Conservation (phyloP, 2,329 filamentous ascomycete species). For the Blastomyces emzantsi region DNA sequence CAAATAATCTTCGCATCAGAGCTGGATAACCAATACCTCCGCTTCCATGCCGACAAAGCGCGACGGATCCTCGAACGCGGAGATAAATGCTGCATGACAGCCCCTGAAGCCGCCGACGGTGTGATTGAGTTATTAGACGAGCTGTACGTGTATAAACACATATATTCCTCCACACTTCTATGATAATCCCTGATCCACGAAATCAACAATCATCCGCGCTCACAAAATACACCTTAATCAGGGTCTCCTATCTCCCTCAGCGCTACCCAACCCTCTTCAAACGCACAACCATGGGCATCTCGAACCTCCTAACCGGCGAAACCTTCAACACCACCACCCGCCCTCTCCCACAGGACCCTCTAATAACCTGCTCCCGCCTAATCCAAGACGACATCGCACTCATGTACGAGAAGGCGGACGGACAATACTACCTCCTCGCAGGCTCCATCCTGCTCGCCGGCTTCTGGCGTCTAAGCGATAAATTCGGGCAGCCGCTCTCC, state of each 20-base stretch:
- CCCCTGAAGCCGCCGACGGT: slow-evolving; percentile 60
- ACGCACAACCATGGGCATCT: slow-evolving; percentile 52
- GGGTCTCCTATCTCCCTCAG: slow-evolving; percentile 56
- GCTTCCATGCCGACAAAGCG: slow-evolving; percentile 63
- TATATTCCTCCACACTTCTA: background rate
- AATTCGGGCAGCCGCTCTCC: slow-evolving; percentile 67
- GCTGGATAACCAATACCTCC: slow-evolving; percentile 68
- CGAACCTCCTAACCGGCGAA: slow-evolving; percentile 64
- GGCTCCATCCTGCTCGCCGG: slow-evolving; percentile 68
- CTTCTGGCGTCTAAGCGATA: slow-evolving; percentile 76
- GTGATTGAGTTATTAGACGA: slow-evolving; percentile 71
- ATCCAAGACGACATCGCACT: slow-evolving; percentile 76
- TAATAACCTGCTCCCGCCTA: slow-evolving; percentile 62
- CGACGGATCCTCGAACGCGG: slow-evolving; percentile 58
- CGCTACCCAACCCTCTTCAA: slow-evolving; percentile 65
- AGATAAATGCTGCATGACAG: slow-evolving; percentile 57
- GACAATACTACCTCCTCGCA: slow-evolving; percentile 71
- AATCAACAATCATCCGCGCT: slow-evolving; percentile 3
- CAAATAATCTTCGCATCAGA: slow-evolving; percentile 37
- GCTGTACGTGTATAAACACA: slow-evolving; percentile 35
- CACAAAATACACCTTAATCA: slow-evolving; percentile 13
- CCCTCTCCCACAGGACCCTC: slow-evolving; percentile 65
- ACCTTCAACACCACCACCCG: slow-evolving; percentile 57
- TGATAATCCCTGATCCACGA: background rate
- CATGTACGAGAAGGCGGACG: slow-evolving; percentile 68